phyloP scores from a whole-genome alignment of 176 grass and related monocot genomes.

The Phragmites australis region DNA sequence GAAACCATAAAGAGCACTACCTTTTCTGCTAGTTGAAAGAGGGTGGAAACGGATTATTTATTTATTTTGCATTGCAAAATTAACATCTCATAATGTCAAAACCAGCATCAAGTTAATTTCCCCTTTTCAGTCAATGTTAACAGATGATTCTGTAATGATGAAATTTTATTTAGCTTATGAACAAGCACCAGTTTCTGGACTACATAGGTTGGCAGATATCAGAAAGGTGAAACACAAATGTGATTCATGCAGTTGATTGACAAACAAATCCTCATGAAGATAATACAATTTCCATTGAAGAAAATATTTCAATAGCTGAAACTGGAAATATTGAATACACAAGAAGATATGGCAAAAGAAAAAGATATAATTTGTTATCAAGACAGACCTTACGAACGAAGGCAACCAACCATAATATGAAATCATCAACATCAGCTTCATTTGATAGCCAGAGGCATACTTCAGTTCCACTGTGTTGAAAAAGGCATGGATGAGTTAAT shows the following conservation, averaged over 20 bases:
- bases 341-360: conserved; percentile 10
- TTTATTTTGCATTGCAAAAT: not conserved
- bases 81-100: conserved; percentile 2
- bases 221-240: conserved; percentile 9
- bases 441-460: conserved; percentile 56
- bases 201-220: not conserved
- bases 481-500: conserved; percentile 20
- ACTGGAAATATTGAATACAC: not conserved
- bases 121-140: not conserved
- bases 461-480: conserved; percentile 68
- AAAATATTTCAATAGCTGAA: not conserved
- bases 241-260: not conserved
- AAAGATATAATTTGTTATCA: not conserved
- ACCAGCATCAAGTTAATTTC: not conserved
- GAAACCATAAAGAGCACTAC: not conserved
- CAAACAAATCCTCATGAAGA: not conserved
- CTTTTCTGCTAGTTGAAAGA: not conserved
- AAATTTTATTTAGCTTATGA: not conserved
- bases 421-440: conserved; percentile 51
- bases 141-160: not conserved
- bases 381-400: conserved; percentile 57
- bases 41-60: not conserved
- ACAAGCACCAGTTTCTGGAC: not conserved
- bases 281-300: not conserved
- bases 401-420: conserved; percentile 53